A percentile compares a stretch with the other conserved stretches of the same genome.
phyloP scores from a whole-genome alignment of 805 yeast species.

The Wickerhamiella domercqiae region DNA sequence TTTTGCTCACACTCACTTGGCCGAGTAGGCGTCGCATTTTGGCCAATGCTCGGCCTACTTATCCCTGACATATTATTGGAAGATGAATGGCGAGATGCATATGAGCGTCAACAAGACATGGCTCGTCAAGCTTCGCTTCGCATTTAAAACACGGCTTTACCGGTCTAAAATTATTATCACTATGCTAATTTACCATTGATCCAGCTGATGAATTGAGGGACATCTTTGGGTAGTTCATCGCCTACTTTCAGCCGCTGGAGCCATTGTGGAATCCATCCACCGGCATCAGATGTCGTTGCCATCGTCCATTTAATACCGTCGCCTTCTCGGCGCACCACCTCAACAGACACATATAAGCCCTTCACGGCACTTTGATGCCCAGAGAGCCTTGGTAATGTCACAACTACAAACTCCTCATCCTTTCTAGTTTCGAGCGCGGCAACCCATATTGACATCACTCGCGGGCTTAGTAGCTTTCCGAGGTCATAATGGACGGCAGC shows the following conservation, averaged over 20 bases:
- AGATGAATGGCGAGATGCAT: conserved; percentile 30
- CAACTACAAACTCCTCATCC: conserved; percentile 22
- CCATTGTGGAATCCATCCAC: conserved; percentile 27
- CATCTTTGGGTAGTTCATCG: conserved; percentile 24
- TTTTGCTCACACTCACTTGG: conserved; percentile 81
- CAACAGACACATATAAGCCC: conserved; percentile 26
- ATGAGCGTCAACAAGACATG: conserved; percentile 30
- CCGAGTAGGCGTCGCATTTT: conserved; percentile 56
- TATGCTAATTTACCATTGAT: too few species aligned
- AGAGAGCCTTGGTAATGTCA: conserved; percentile 26
- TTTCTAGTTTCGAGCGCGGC: conserved; percentile 19
- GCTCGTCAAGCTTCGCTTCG: conserved; percentile 11
- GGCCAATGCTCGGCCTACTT: conserved; percentile 24
- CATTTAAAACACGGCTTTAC: too few species aligned
- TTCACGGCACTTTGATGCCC: too few species aligned
- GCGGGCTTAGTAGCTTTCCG: conserved; percentile 22
- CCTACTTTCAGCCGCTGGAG: conserved; percentile 24
- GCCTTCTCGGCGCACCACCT: conserved; percentile 18
- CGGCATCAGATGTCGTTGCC: conserved; percentile 28
- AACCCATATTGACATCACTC: conserved; percentile 27
- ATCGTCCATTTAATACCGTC: conserved; percentile 24
- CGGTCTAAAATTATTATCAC: background rate
- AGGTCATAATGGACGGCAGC: conserved; percentile 21
- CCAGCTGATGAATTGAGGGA: conserved; percentile 22
- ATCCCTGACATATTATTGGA: conserved; percentile 10